Evolutionary conservation across 176 grass and related monocot genomes (phyloP).

Genomic region (Zea mays): DNA sequence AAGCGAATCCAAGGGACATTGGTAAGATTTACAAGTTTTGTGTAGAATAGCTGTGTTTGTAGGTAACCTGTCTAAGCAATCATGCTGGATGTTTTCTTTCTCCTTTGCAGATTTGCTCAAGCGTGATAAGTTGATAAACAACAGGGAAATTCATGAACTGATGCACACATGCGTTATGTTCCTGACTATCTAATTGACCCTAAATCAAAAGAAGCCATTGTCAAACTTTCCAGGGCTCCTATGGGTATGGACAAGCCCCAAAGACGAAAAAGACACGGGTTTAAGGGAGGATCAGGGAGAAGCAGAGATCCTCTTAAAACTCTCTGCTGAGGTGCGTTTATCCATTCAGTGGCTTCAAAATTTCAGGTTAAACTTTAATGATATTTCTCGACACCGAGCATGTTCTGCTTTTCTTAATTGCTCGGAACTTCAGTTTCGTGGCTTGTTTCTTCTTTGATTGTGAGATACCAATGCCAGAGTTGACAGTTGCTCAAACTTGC

Average conservation of each 20-base stretch:
- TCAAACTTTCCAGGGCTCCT: slow-evolving; percentile 84
- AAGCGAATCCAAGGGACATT: slow-evolving; percentile 88
- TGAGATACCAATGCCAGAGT: not conserved
- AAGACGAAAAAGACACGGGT: slow-evolving; percentile 57
- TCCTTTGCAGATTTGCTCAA: slow-evolving; percentile 74
- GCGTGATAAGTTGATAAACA: slow-evolving; percentile 87
- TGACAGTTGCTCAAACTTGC: not conserved
- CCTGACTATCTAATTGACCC: slow-evolving; percentile 89
- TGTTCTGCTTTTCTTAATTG: not conserved
- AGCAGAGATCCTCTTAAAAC: slow-evolving; percentile 87
- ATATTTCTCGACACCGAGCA: not conserved
- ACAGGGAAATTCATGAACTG: slow-evolving; percentile 58
- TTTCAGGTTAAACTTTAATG: not conserved
- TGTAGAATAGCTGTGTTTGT: slow-evolving; percentile 18
- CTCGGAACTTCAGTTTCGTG: not conserved
- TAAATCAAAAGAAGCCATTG: slow-evolving; percentile 75
- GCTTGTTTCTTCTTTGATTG: slow-evolving; percentile 27
- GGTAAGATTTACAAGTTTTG: slow-evolving; percentile 47
- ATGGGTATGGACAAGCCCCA: slow-evolving; percentile 62
- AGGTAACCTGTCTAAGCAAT: slow-evolving; percentile 17
- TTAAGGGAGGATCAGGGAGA: slow-evolving; percentile 73
- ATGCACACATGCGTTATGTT: slow-evolving; percentile 65
- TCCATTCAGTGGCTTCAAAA: too few relatives aligned
- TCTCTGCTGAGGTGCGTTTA: slow-evolving; percentile 74
- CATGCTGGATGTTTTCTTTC: slow-evolving; percentile 18